Conservation (phyloP, 495 filamentous ascomycete species). For the Hypoxylon fragiforme region DNA sequence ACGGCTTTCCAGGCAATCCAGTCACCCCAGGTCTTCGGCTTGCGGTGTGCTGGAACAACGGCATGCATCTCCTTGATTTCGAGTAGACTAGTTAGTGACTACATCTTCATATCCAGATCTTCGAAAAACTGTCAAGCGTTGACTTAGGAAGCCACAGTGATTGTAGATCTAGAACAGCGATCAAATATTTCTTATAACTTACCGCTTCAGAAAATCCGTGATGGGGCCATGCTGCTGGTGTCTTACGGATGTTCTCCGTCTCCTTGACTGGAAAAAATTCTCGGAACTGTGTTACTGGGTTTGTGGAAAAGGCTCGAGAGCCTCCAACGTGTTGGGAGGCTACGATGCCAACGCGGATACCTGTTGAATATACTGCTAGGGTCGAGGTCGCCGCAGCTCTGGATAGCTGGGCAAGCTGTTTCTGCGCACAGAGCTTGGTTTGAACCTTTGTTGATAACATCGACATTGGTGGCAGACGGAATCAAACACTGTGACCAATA, state of each 20-base stretch:
- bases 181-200: neutral
- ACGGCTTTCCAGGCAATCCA: constrained; percentile 53
- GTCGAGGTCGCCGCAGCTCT: constrained; percentile 33
- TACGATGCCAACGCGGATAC: constrained; percentile 32
- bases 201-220: constrained; percentile 58
- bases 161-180: neutral
- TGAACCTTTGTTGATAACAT: constrained; percentile 37
- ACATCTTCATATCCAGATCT: neutral
- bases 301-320: constrained; percentile 48
- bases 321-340: constrained; percentile 24
- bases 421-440: constrained; percentile 41
- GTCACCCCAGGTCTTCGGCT: constrained; percentile 43
- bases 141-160: too few relatives aligned
- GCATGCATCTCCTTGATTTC: constrained; percentile 43
- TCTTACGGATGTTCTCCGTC: constrained; percentile 50
- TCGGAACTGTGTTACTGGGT: constrained; percentile 38
- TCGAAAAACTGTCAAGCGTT: neutral
- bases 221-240: constrained; percentile 68
- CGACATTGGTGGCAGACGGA: constrained; percentile 4
- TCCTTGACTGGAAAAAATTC: constrained; percentile 55
- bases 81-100: constrained; percentile 10
- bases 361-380: constrained; percentile 28
- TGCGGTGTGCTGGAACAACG: constrained; percentile 46
- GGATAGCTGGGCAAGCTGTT: constrained; percentile 40
- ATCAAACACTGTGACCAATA: constrained; percentile 11